Conservation (phyloP, 73 alveolate species). For the Paramecium biaurelia region DNA sequence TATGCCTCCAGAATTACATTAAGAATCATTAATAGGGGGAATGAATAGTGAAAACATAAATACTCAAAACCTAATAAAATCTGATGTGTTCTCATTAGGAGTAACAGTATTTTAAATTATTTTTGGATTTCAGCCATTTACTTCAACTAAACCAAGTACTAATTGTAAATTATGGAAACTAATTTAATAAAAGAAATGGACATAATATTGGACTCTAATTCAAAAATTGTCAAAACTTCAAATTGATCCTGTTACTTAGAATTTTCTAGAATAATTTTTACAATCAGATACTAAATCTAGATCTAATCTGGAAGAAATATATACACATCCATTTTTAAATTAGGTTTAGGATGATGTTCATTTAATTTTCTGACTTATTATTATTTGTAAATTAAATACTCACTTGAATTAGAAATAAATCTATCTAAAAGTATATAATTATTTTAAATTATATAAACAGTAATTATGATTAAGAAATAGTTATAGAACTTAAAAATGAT, state of each 20-base stretch:
- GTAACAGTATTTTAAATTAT: not conserved
- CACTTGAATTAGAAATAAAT: not conserved
- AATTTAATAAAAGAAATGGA: not conserved
- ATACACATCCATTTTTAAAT: not conserved
- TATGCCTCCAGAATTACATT: constrained; percentile 24
- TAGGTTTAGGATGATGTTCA: not conserved
- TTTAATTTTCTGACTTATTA: not conserved
- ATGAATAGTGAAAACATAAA: not conserved
- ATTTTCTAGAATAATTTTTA: not conserved
- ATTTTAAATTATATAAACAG: too few relatives aligned
- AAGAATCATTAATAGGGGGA: not conserved
- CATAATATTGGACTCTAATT: not conserved
- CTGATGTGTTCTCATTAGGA: constrained; percentile 15
- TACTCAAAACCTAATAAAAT: not conserved
- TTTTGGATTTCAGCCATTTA: not conserved
- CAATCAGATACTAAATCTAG: not conserved
- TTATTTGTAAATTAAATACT: not conserved
- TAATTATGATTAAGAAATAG: too few relatives aligned
- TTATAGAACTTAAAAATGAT: not conserved
- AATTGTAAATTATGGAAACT: constrained; percentile 1
- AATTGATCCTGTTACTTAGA: not conserved
- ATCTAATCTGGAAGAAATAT: not conserved
- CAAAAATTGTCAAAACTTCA: not conserved
- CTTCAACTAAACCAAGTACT: not conserved
- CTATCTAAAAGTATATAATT: not conserved